phyloP scores from a whole-genome alignment of 2,329 filamentous ascomycete genomes.

The Phialocephala subalpina region DNA sequence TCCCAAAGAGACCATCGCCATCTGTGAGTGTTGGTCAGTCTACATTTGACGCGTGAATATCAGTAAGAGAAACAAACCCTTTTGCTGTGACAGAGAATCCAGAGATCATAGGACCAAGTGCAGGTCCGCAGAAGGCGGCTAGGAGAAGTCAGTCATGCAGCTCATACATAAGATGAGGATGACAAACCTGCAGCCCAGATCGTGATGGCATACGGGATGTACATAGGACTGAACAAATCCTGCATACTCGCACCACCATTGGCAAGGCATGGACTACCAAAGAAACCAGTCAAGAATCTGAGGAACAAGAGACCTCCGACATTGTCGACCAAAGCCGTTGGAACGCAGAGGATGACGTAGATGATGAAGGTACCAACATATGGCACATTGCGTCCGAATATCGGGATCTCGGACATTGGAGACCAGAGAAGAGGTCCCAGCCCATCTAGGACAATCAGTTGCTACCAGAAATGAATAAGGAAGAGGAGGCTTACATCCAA shows the following conservation, averaged over 20 bases:
- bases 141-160: background rate
- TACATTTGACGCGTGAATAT: too few species aligned
- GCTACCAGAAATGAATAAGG: background rate
- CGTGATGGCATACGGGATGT: background rate
- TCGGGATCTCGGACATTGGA: conserved; percentile 70
- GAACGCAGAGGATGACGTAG: conserved; percentile 71
- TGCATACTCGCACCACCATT: conserved; percentile 12
- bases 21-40: background rate
- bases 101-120: background rate
- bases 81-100: conserved; percentile 1
- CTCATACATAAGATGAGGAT: background rate
- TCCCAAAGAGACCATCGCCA: conserved; percentile 9
- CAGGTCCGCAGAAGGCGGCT: conserved; percentile 6
- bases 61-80: background rate
- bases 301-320: conserved; percentile 68
- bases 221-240: background rate
- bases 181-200: background rate
- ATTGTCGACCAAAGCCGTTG: conserved; percentile 66
- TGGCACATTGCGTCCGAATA: conserved; percentile 69
- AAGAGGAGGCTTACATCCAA: conserved; percentile 50
- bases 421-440: conserved; percentile 69
- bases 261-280: conserved; percentile 46
- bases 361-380: conserved; percentile 73
- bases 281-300: conserved; percentile 69
- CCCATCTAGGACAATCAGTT: conserved; percentile 49